Percentiles rank a stretch among this genome's conserved stretches.
Conservation (phyloP, 208 protist genomes). For the Wallacemonas sp. region DNA sequence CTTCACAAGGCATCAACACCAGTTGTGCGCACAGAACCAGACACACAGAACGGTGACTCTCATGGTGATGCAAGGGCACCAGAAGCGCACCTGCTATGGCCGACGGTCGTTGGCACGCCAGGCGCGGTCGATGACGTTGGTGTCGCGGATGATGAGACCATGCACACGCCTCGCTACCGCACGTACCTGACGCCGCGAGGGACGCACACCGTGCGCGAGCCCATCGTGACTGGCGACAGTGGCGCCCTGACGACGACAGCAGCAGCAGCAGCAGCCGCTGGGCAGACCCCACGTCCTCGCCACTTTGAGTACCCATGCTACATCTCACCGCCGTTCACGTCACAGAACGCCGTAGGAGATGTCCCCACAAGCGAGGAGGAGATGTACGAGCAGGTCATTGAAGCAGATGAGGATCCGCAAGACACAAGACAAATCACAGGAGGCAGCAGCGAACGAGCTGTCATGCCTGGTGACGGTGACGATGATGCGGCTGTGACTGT, state of each 20-base stretch:
- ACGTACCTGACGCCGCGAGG: slow-evolving; percentile 6
- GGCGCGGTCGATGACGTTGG: neutral
- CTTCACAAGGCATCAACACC: too few relatives aligned
- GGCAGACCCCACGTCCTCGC: neutral
- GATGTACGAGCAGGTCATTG: too few relatives aligned
- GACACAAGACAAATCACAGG: neutral
- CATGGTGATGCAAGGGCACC: too few relatives aligned
- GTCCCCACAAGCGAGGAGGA: too few relatives aligned
- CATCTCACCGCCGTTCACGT: slow-evolving; percentile 2
- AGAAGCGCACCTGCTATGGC: too few relatives aligned
- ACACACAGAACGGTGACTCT: too few relatives aligned
- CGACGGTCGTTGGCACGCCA: neutral
- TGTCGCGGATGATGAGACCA: neutral
- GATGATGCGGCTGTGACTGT: neutral
- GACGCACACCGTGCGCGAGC: neutral
- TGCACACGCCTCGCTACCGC: neutral
- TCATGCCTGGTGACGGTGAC: neutral
- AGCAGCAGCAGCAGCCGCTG: too few relatives aligned
- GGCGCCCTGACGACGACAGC: too few relatives aligned
- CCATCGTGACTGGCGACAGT: too few relatives aligned
- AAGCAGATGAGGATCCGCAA: neutral
- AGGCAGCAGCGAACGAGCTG: neutral
- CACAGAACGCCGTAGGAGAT: neutral
- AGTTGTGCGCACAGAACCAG: too few relatives aligned
- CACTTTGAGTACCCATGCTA: slow-evolving; percentile 5